phyloP scores from a whole-genome alignment of 2,329 filamentous ascomycete species.

The Escovopsis sp. region DNA sequence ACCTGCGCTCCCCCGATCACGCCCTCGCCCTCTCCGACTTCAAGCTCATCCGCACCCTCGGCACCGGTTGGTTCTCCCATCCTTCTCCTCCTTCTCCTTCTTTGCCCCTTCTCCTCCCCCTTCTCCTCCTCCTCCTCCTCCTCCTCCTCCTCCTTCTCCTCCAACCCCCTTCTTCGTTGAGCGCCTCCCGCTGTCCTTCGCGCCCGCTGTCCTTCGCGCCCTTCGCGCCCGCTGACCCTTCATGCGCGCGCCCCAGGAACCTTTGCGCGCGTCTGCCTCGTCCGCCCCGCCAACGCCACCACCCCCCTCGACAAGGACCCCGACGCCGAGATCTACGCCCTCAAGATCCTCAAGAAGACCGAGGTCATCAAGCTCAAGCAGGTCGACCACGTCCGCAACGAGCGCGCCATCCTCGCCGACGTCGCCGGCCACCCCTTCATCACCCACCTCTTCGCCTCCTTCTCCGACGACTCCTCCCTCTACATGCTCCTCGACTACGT shows the following conservation, averaged over 20 bases:
- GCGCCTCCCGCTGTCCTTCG: too few relatives aligned
- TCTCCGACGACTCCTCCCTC: conserved; percentile 62
- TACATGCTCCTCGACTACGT: conserved; percentile 78
- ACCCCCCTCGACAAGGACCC: conserved; percentile 18
- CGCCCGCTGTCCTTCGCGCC: too few relatives aligned
- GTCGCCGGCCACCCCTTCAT: conserved; percentile 75
- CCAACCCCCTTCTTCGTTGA: background rate
- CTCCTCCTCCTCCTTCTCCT: too few relatives aligned
- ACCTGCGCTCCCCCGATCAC: conserved; percentile 13
- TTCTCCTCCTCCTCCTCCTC: too few relatives aligned
- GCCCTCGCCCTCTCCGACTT: conserved; percentile 39
- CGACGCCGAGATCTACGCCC: conserved; percentile 48
- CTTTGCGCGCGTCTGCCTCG: conserved; percentile 70
- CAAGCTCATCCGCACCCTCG: conserved; percentile 57
- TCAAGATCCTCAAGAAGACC: conserved; percentile 63
- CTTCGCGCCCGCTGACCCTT: conserved; percentile 3
- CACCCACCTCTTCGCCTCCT: conserved; percentile 61
- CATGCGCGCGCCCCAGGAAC: conserved; percentile 35
- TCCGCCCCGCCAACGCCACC: conserved; percentile 42
- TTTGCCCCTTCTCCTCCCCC: too few relatives aligned
- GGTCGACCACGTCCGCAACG: conserved; percentile 73
- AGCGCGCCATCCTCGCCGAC: conserved; percentile 61
- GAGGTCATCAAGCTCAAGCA: conserved; percentile 72
- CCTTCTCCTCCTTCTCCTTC: background rate
- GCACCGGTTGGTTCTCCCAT: conserved; percentile 41